phyloP scores from a whole-genome alignment of 2,329 filamentous ascomycete species.

The Penicillium sclerotigenum region DNA sequence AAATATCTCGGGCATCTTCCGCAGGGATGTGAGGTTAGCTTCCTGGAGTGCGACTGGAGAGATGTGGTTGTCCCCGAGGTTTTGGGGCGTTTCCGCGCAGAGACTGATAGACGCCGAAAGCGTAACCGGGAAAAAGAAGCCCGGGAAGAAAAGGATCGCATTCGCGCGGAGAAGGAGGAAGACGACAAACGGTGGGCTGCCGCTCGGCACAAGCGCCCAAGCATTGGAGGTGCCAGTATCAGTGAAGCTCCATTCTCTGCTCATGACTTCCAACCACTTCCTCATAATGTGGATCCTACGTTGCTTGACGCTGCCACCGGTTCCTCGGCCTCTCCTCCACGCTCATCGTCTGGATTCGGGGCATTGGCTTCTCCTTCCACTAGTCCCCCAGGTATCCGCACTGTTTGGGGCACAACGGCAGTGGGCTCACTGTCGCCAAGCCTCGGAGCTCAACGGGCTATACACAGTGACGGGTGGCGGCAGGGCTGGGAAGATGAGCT shows the following conservation, averaged over 20 bases:
- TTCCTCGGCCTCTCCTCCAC: conserved; percentile 44
- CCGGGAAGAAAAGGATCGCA: conserved; percentile 79
- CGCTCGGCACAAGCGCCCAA: conserved; percentile 60
- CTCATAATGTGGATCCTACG: conserved; percentile 33
- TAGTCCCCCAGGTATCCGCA: conserved; percentile 71
- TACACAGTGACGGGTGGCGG: conserved; percentile 76
- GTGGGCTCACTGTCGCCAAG: conserved; percentile 59
- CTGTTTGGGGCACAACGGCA: conserved; percentile 87
- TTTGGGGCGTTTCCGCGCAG: conserved; percentile 69
- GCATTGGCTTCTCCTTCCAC: conserved; percentile 72
- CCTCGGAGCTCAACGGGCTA: conserved; percentile 38
- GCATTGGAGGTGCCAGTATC: conserved; percentile 38
- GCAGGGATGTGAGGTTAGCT: conserved; percentile 84
- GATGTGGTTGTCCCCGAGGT: conserved; percentile 76
- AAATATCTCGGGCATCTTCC: conserved; percentile 87
- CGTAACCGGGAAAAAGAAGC: conserved; percentile 77
- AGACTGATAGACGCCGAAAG: conserved; percentile 73
- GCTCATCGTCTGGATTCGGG: conserved; percentile 44
- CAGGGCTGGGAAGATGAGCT: conserved; percentile 79
- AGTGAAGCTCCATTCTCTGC: conserved; percentile 51
- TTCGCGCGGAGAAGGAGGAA: conserved; percentile 77
- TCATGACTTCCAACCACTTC: conserved; percentile 65
- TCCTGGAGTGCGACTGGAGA: conserved; percentile 92
- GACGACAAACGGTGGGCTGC: conserved; percentile 66
- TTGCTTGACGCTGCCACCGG: conserved; percentile 29